Evolutionary conservation across 768 basidiomycete genomes (phyloP).

Genomic region (Russula dissimulans): DNA sequence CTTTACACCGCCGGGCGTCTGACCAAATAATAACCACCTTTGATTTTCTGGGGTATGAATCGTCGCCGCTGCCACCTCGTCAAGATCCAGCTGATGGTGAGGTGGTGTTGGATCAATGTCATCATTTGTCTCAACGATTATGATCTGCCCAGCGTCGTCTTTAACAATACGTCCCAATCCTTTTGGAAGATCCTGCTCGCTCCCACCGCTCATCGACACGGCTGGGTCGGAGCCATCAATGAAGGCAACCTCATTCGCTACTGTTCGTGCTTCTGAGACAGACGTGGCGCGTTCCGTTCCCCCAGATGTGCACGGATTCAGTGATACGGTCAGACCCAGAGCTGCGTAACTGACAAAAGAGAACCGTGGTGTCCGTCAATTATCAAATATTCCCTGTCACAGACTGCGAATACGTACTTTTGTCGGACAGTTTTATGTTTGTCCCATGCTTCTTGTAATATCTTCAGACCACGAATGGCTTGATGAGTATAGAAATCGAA

Average conservation of each 20-base stretch:
- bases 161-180: constrained; percentile 14
- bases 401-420: constrained; percentile 52
- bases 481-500: constrained; percentile 19
- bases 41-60: not conserved
- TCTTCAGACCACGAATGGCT: constrained; percentile 77
- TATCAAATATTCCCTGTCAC: constrained; percentile 11
- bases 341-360: constrained; percentile 51
- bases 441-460: constrained; percentile 82
- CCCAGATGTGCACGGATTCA: constrained; percentile 61
- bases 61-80: constrained; percentile 8
- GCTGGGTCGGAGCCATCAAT: not conserved
- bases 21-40: constrained; percentile 12
- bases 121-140: constrained; percentile 12
- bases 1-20: not conserved
- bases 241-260: constrained; percentile 10
- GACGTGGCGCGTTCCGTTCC: constrained; percentile 44
- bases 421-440: constrained; percentile 78
- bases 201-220: not conserved
- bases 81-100: not conserved
- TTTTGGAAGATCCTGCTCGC: not conserved
- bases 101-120: not conserved
- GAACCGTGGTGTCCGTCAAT: constrained; percentile 10
- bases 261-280: constrained; percentile 14
- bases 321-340: constrained; percentile 60
- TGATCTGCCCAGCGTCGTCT: constrained; percentile 14